phyloP scores from a whole-genome alignment of 2,329 filamentous ascomycete genomes.

The Ilyonectria mors-panacis region DNA sequence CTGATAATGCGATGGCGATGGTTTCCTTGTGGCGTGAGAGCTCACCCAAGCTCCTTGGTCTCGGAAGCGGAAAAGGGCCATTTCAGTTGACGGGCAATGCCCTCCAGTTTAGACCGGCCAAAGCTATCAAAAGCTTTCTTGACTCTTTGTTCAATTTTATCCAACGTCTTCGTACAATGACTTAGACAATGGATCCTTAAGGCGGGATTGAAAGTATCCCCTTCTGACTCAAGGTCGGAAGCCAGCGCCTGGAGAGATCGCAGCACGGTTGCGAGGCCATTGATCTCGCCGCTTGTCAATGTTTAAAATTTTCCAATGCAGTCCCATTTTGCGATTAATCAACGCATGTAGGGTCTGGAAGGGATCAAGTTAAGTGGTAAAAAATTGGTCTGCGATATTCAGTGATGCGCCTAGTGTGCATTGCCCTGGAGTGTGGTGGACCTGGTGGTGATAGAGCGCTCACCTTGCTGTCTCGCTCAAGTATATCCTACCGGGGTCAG shows the following conservation, averaged over 20 bases:
- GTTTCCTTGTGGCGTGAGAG: constrained; percentile 33
- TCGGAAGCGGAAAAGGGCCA: constrained; percentile 34
- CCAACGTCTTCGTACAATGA: constrained; percentile 14
- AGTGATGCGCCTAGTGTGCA: too few species aligned
- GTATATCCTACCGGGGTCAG: too few species aligned
- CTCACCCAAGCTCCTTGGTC: constrained; percentile 24
- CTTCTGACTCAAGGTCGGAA: constrained; percentile 20
- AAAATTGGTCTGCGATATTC: too few species aligned
- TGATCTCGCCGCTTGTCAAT: constrained; percentile 6
- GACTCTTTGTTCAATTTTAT: background rate
- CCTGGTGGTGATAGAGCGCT: too few species aligned
- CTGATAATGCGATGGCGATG: constrained; percentile 18
- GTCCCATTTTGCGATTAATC: too few species aligned
- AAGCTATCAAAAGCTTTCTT: constrained; percentile 10
- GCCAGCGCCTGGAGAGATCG: constrained; percentile 18
- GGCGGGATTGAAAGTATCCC: constrained; percentile 11
- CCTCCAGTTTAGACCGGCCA: background rate
- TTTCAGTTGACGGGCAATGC: constrained; percentile 18
- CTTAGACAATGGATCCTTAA: constrained; percentile 17
- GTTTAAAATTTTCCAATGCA: too few species aligned
- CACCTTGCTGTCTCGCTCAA: too few species aligned
- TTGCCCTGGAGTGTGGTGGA: too few species aligned
- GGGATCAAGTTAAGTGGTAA: too few species aligned
- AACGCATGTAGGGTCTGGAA: too few species aligned
- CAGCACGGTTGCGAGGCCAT: background rate